A percentile compares a stretch with the other conserved stretches of the same genome.
phyloP scores from a whole-genome alignment of 2,329 filamentous ascomycete species.

The Diplodia intermedia region DNA sequence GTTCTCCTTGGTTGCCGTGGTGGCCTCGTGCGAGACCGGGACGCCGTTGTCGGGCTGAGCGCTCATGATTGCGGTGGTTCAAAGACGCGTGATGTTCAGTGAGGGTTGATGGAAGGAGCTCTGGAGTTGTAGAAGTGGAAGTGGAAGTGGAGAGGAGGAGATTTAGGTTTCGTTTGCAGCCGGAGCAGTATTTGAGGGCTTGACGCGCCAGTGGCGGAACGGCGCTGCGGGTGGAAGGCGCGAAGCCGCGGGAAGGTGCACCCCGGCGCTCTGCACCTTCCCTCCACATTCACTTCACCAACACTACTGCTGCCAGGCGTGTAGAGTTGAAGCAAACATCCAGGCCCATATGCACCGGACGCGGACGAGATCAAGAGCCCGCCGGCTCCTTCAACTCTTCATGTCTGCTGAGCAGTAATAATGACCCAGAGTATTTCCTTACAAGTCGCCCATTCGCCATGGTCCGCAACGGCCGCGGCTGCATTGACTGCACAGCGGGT shows the following conservation, averaged over 20 bases:
- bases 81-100: not conserved
- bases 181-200: not conserved
- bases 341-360: no score
- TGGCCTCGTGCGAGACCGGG: not conserved
- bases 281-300: not conserved
- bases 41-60: not conserved
- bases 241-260: not conserved
- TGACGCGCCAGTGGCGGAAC: not conserved
- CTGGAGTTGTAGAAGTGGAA: not conserved
- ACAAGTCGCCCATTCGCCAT: no score
- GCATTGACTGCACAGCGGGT: no score
- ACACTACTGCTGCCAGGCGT: no score
- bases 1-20: not conserved
- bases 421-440: not conserved
- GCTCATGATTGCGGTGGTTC: slow-evolving; percentile 13
- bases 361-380: no score
- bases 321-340: not conserved
- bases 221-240: slow-evolving; percentile 7
- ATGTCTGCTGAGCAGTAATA: no score
- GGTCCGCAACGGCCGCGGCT: no score
- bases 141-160: not conserved
- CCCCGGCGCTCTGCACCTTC: not conserved
- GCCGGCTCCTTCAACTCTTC: no score
- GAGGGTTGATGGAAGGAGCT: not conserved
- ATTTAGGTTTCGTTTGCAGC: not conserved